Evolutionary conservation across 2,329 filamentous ascomycete genomes (phyloP).

Genomic region (Pseudocercospora cruenta): DNA sequence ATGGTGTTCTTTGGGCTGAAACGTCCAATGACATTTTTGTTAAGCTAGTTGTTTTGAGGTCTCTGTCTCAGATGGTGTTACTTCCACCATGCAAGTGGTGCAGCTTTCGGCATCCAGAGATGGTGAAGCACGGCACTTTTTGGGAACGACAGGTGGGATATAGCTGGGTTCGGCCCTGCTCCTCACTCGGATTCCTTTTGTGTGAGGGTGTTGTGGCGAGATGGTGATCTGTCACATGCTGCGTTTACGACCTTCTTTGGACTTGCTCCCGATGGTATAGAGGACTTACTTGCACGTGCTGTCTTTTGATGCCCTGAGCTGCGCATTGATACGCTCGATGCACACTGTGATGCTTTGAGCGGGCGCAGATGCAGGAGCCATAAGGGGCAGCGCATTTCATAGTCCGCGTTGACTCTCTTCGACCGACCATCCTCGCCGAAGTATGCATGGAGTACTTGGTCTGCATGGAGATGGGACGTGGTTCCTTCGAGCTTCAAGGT

Average conservation of each 20-base stretch:
- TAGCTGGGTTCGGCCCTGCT: conserved; percentile 2
- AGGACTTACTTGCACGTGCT: neutral
- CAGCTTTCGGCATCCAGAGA: conserved; percentile 8
- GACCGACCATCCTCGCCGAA: neutral
- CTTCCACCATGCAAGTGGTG: neutral
- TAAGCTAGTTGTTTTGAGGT: neutral
- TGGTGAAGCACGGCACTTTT: conserved; percentile 2
- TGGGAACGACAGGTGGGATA: conserved; percentile 1
- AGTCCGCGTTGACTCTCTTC: neutral
- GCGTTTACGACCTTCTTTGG: neutral
- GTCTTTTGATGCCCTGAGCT: neutral
- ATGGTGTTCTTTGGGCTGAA: conserved; percentile 6
- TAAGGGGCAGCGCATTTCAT: neutral
- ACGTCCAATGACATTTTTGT: neutral
- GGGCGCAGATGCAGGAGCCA: neutral
- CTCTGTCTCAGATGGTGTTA: neutral
- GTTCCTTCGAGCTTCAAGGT: neutral
- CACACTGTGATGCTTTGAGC: neutral
- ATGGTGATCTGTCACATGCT: conserved; percentile 6
- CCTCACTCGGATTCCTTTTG: neutral
- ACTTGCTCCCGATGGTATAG: neutral
- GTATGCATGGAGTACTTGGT: neutral
- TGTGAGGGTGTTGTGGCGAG: conserved; percentile 8
- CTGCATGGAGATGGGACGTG: neutral
- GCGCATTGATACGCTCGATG: neutral